Evolutionary conservation across 306 rosid species (phyloP).

Genomic region (Adenanthera pavonina): DNA sequence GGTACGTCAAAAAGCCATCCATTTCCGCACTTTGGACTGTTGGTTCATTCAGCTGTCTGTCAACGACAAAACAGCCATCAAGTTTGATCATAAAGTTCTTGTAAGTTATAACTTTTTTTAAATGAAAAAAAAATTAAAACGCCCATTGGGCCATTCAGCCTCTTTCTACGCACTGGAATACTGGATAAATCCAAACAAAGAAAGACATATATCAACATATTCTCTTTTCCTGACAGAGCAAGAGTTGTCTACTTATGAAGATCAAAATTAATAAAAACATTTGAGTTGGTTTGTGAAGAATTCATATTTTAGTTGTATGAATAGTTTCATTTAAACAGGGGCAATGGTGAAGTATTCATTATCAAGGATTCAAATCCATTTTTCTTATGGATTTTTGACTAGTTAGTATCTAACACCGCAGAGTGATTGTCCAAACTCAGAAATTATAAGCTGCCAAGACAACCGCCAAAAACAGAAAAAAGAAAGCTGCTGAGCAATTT

Average conservation of each 20-base stretch:
- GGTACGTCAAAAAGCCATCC: constrained; percentile 80
- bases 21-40: constrained; percentile 66
- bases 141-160: background rate
- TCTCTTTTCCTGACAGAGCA: background rate
- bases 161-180: background rate
- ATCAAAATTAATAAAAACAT: background rate
- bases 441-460: constrained; percentile 13
- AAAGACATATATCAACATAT: background rate
- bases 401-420: background rate
- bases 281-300: background rate
- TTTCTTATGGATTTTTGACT: background rate
- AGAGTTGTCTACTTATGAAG: background rate
- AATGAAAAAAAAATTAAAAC: background rate
- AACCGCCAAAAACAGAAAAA: background rate
- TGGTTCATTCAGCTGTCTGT: constrained; percentile 70
- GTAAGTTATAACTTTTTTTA: background rate
- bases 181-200: background rate
- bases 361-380: constrained; percentile 4
- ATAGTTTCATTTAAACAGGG: background rate
- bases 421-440: background rate
- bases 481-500: background rate
- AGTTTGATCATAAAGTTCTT: constrained; percentile 9
- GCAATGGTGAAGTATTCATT: background rate
- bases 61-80: constrained; percentile 37
- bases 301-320: background rate